Evolutionary conservation across 257 asterid species (phyloP).

Genomic region (Nicotiana otophora): DNA sequence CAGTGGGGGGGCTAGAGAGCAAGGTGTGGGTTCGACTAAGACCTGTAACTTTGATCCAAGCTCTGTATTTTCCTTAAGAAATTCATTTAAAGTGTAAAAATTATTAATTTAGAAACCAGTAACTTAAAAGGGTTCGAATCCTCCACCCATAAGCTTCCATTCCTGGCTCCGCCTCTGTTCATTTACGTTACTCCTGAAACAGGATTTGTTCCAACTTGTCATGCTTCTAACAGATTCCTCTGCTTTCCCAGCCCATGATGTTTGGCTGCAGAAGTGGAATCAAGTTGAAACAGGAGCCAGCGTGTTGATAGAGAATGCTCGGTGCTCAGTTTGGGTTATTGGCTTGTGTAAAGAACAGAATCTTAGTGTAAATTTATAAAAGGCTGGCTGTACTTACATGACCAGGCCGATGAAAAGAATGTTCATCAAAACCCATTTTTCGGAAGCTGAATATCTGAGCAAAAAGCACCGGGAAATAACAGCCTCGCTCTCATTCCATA

Average conservation of each 20-base stretch:
- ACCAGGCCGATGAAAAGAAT: background rate
- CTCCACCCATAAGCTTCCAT: too few relatives aligned
- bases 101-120: too few relatives aligned
- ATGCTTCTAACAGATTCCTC: background rate
- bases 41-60: too few relatives aligned
- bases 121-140: too few relatives aligned
- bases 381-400: slow-evolving; percentile 30
- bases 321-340: slow-evolving; percentile 21
- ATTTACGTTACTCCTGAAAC: background rate
- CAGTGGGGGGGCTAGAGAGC: too few relatives aligned
- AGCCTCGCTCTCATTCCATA: slow-evolving; percentile 12
- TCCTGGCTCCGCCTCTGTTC: background rate
- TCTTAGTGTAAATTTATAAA: slow-evolving; percentile 36
- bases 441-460: slow-evolving; percentile 24
- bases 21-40: too few relatives aligned
- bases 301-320: slow-evolving; percentile 39
- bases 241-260: slow-evolving; percentile 38
- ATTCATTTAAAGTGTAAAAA: too few relatives aligned
- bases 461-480: slow-evolving; percentile 23
- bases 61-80: too few relatives aligned
- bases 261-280: slow-evolving; percentile 48
- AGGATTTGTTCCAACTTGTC: background rate
- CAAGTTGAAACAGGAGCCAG: slow-evolving; percentile 72
- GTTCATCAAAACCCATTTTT: slow-evolving; percentile 16
- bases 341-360: slow-evolving; percentile 33